Base-by-base conservation (phyloP, 176 grass and related monocot genomes). In the Eremochloa ophiuroides region DNA sequence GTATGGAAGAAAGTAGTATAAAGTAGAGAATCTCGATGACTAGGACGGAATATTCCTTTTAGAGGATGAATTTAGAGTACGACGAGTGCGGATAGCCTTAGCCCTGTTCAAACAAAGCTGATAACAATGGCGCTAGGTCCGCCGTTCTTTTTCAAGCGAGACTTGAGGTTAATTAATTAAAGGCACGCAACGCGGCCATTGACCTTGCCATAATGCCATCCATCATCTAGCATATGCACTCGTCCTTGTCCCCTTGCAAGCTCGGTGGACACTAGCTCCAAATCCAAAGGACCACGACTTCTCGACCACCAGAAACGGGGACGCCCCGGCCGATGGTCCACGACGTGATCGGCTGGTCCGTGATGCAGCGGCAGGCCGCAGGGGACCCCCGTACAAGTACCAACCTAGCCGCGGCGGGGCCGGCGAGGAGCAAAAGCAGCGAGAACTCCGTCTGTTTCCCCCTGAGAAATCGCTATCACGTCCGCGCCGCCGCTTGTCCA, bases 301-400 rank as follows among this genome's bases (percentile, higher is more conserved):
- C 27, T 11, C 17, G 3, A n/a, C 34, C 42, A 62, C 34, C 34
- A 35, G 60, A 15, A 30, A 85, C 17, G 34, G 34, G 34, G 34
- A 35, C 25, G n/a, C n/a, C n/a, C n/a, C 2, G 48, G 16, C 6
- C 26, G 27, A 60, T 76, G 79, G 64, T 77, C 85, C 79, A 63
- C 42, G 31, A 2, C 69, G 69, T 22, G 1, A 22, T 40, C 41
- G 17, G 69, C 23, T 28, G 15, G 42, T 12, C 85, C 79, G 79
- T 87, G 85, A 82, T 26, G 23, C 20, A 6, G 4, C 34, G 34
- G 34, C 34, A 35, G 34, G 34, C n/a, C n/a, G n/a, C n/a, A n/a
- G n/a, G 34, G 34, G 34, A 35, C 4, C 3, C 1, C 34, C 34
- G 34, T 35, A 35, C 34, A 5, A 35, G 5, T 35, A 35, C 34